These are phyloP conservation scores for Serendipita sp. DNA, from an alignment of 768 basidiomycete genomes.

Conservation along the genomic window DNA sequence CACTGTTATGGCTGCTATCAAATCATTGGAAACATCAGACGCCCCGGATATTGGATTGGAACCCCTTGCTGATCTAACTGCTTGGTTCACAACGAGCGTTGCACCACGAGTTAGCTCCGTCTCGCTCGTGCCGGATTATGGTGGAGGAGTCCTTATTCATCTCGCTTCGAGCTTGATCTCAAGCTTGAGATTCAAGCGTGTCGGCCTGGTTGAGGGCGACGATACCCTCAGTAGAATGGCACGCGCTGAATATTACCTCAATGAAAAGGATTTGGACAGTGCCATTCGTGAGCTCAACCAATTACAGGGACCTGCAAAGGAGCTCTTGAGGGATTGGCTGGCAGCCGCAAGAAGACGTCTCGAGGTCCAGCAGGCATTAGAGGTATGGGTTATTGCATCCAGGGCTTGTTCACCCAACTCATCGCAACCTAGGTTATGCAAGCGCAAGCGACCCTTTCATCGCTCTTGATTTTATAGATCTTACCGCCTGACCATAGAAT, in stretches of 20 bases:
- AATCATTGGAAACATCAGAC: slow-evolving; percentile 51
- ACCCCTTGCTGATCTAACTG: slow-evolving; percentile 73
- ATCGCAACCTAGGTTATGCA: slow-evolving; percentile 46
- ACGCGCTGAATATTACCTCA: slow-evolving; percentile 75
- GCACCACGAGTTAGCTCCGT: slow-evolving; percentile 72
- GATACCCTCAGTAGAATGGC: slow-evolving; percentile 81
- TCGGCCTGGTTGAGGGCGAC: slow-evolving; percentile 58
- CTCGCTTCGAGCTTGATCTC: slow-evolving; percentile 68
- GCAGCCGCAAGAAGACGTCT: slow-evolving; percentile 73
- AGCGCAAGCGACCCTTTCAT: slow-evolving; percentile 68
- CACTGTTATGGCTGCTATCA: slow-evolving; percentile 46
- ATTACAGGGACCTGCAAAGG: slow-evolving; percentile 64
- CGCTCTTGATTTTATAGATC: slow-evolving; percentile 52
- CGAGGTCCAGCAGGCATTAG: slow-evolving; percentile 83
- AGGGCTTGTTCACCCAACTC: slow-evolving; percentile 2
- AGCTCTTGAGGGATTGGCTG: slow-evolving; percentile 73
- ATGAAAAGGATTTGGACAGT: slow-evolving; percentile 82
- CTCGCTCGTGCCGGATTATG: slow-evolving; percentile 82
- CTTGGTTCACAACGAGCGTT: slow-evolving; percentile 81
- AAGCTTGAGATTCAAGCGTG: slow-evolving; percentile 60
- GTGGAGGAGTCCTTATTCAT: slow-evolving; percentile 78
- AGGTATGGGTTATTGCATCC: slow-evolving; percentile 32
- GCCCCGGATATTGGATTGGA: slow-evolving; percentile 72
- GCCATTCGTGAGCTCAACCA: slow-evolving; percentile 88
- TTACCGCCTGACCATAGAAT: not conserved